phyloP scores from a whole-genome alignment of 495 filamentous ascomycete genomes.

The Cladorrhinum samala region DNA sequence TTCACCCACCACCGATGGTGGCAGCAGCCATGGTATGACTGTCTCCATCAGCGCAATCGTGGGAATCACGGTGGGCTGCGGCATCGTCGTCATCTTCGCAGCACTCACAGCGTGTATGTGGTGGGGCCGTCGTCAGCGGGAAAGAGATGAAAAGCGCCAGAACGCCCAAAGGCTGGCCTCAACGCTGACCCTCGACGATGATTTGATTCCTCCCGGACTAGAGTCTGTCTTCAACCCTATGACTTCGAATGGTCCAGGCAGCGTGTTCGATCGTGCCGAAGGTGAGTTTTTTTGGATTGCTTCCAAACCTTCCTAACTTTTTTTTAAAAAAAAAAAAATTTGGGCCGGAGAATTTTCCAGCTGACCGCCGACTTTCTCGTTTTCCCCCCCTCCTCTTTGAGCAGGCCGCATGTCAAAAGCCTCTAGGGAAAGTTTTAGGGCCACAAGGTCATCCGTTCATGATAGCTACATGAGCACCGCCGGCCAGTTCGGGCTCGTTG shows the following conservation, averaged over 20 bases:
- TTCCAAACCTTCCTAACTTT: no score
- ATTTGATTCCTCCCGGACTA: constrained; percentile 5
- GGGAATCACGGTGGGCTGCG: constrained; percentile 16
- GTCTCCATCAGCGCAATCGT: constrained; percentile 15
- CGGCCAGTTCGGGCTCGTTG: background rate
- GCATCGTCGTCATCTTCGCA: constrained; percentile 9
- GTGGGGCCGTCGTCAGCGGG: constrained; percentile 8
- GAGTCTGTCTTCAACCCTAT: constrained; percentile 15
- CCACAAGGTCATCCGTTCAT: background rate
- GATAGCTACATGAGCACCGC: background rate
- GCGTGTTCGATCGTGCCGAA: constrained; percentile 13
- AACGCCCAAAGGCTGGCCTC: background rate
- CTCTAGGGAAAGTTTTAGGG: constrained; percentile 1
- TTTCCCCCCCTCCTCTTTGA: background rate
- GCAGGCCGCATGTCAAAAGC: constrained; percentile 10
- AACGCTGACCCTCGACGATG: constrained; percentile 1
- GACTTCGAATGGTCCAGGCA: constrained; percentile 8
- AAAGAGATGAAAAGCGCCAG: constrained; percentile 8
- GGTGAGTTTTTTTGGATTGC: no score
- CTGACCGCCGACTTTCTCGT: background rate
- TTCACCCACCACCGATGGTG: background rate
- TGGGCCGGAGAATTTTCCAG: background rate
- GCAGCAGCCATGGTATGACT: constrained; percentile 9
- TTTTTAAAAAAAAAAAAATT: no score
- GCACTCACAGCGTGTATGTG: constrained; percentile 10